Conservation (phyloP, 2,329 filamentous ascomycete genomes). For the Colletotrichum tropicale region DNA sequence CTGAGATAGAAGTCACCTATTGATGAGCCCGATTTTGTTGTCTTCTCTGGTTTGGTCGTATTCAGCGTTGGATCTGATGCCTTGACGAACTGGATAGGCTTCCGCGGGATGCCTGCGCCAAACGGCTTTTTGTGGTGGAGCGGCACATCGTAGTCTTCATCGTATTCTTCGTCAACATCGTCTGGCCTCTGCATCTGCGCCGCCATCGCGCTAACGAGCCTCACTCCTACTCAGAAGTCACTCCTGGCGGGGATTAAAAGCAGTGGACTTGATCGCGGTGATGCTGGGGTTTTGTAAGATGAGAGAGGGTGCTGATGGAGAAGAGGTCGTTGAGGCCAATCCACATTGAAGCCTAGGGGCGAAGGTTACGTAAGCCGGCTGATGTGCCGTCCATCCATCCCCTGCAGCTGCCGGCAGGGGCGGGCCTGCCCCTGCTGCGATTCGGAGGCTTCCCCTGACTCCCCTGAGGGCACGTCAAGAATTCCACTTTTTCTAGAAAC, state of each 20-base stretch:
- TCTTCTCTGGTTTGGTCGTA: conserved; percentile 28
- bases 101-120: conserved; percentile 60
- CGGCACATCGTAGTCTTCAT: conserved; percentile 51
- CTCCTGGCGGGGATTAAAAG: no score
- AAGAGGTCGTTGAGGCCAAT: not conserved
- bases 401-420: not conserved
- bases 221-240: not conserved
- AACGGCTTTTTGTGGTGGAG: conserved; percentile 60
- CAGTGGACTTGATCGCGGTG: not conserved
- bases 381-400: not conserved
- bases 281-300: not conserved
- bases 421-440: conserved; percentile 7
- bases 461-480: not conserved
- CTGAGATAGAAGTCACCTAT: conserved; percentile 68
- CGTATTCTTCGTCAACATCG: conserved; percentile 25
- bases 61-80: conserved; percentile 46
- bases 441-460: not conserved
- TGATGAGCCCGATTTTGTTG: conserved; percentile 27
- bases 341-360: not conserved
- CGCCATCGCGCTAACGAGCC: not conserved
- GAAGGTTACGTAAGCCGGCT: not conserved
- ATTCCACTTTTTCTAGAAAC: conserved; percentile 15
- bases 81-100: conserved; percentile 61
- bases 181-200: not conserved
- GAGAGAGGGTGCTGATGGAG: not conserved